Evolutionary conservation across 768 basidiomycete genomes (phyloP), one percentile per base, ranked within the genome.

Genomic region (Trametes sanguinea): DNA sequence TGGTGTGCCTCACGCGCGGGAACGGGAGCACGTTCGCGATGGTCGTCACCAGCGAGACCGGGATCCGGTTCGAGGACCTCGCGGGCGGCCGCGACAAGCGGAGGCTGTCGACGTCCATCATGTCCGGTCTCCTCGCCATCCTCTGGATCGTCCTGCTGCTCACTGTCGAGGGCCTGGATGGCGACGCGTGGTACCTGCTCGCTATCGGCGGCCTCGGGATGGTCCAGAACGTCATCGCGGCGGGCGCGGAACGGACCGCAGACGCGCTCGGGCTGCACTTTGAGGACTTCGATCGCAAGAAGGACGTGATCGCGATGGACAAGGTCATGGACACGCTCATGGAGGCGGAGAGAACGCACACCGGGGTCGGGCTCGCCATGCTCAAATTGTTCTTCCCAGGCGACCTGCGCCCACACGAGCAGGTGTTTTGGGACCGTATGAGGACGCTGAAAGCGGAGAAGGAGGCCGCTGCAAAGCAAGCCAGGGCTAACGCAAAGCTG

Each of bases 31-130:
- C 66, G 22, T 62, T 65, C 63, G 71, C 69, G 14, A 66, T 73
- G 32, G 74, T 76, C 60, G 68, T 75, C 58, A 65, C 69, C 60
- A 72, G 72, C 44, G 65, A 74, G 7, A 37, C 42, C 6, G 71
- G 72, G 3, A 44, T 74, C 39, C 62, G 68, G 10, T 63, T 76
- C 8, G 71, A 70, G 50, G 74, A 74, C 55, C 67, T 76, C n/a
- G 75, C 75, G 7, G 66, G 51, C 9, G 67, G 66, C 13, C 59
- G 68, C 17, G 66, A 60, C 33, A 63, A 61, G 40, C 60, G 60
- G 17, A n/a, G 46, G 16, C n/a, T 27, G 29, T 44, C n/a, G 29
- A 68, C 68, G 4, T 52, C 54, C 9, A 9, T 57, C 44, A 57
- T 58, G 35, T 60, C 66, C 7, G 60, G 47, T 14, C 44, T 56